Evolutionary conservation across 345 rosid species (phyloP).

Genomic region (Syzygium aqueum): DNA sequence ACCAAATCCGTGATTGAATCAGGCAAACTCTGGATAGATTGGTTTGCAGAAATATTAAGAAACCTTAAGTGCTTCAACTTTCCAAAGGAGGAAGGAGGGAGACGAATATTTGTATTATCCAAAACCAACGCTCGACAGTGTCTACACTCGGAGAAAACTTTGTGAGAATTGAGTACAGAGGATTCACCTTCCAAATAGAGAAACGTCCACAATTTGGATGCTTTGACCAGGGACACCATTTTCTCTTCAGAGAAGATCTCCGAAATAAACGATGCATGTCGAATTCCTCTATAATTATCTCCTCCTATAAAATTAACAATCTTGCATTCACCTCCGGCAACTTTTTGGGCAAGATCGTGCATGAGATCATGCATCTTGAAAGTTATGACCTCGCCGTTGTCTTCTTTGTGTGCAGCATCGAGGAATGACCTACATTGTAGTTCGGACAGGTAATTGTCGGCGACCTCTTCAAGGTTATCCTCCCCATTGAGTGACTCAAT

Average conservation of each 20-base stretch:
- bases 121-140: too few species aligned
- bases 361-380: neutral
- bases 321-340: neutral
- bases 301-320: neutral
- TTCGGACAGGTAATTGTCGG: neutral
- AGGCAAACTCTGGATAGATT: neutral
- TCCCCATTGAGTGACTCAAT: neutral
- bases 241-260: neutral
- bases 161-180: too few species aligned
- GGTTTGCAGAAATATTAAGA: neutral
- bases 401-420: too few species aligned
- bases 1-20: neutral
- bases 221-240: neutral
- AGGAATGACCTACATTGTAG: neutral
- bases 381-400: too few species aligned
- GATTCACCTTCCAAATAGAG: fast-evolving
- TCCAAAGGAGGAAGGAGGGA: too few species aligned
- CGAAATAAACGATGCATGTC: neutral
- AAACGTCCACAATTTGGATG: neutral
- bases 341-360: neutral
- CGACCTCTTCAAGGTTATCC: neutral
- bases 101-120: too few species aligned
- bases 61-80: neutral
- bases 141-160: too few species aligned
- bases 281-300: neutral